These are phyloP conservation scores for Fusarium stilboides DNA, from an alignment of 2,329 filamentous ascomycete species.

Conservation along the genomic window DNA sequence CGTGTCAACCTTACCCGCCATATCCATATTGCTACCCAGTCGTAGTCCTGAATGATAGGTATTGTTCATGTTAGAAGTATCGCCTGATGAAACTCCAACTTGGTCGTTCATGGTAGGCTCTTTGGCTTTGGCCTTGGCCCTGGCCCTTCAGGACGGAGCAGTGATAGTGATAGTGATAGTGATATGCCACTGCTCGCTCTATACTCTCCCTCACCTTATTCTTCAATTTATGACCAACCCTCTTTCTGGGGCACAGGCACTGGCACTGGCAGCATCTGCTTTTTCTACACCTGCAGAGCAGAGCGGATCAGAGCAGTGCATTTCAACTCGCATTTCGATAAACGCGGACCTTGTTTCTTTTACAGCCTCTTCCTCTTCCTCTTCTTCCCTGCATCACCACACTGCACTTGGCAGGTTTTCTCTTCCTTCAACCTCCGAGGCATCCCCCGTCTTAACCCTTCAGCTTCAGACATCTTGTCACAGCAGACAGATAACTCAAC, in stretches of 20 bases:
- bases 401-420: not conserved
- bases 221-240: not conserved
- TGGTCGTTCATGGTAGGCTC: not conserved
- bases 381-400: not conserved
- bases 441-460: not conserved
- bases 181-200: constrained; percentile 3
- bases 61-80: constrained; percentile 9
- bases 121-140: too few species aligned
- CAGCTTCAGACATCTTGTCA: not conserved
- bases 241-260: not conserved
- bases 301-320: not conserved
- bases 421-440: not conserved
- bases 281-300: constrained; percentile 2
- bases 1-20: too few species aligned
- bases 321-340: not conserved
- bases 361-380: not conserved
- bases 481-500: not conserved
- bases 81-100: not conserved
- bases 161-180: not conserved
- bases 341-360: not conserved
- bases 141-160: not conserved
- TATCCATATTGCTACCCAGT: too few species aligned
- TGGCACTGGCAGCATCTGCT: constrained; percentile 11
- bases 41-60: too few species aligned
- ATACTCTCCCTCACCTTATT: not conserved